A percentile compares a stretch with the other conserved stretches of the same genome.
These are phyloP conservation scores for Hanseniaspora lindneri DNA, from an alignment of 805 yeast species.

Conservation along the genomic window DNA sequence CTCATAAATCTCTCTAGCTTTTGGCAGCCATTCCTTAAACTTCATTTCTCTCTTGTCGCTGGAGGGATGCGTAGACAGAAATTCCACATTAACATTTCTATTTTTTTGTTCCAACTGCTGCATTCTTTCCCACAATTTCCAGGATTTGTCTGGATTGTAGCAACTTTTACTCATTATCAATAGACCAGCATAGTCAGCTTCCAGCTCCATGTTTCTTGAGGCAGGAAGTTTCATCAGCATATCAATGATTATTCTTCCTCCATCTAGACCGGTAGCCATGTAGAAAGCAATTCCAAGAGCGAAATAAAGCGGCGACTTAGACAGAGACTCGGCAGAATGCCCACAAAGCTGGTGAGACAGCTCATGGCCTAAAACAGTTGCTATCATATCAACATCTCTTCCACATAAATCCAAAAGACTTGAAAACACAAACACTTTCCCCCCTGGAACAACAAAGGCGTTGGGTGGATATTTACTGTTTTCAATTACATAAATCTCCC, in stretches of 20 bases:
- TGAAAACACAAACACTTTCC: constrained; percentile 82
- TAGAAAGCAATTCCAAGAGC: constrained; percentile 42
- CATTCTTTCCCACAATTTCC: constrained; percentile 77
- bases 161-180: constrained; percentile 88
- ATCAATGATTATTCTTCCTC: constrained; percentile 40
- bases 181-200: constrained; percentile 89
- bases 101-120: constrained; percentile 33
- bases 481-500: constrained; percentile 74
- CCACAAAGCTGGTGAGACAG: constrained; percentile 89
- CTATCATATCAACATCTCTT: constrained; percentile 71
- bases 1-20: constrained; percentile 28
- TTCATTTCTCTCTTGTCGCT: constrained; percentile 58
- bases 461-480: constrained; percentile 72
- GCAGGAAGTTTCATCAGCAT: constrained; percentile 66
- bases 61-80: constrained; percentile 83
- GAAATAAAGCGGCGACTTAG: constrained; percentile 62
- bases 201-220: constrained; percentile 86
- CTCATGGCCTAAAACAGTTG: constrained; percentile 91
- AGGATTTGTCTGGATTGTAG: constrained; percentile 63
- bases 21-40: constrained; percentile 56
- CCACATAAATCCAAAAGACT: constrained; percentile 65
- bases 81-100: constrained; percentile 37
- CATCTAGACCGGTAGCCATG: constrained; percentile 48
- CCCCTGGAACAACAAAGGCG: constrained; percentile 93
- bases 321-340: constrained; percentile 74